Base-by-base conservation (phyloP, 805 yeast species). In the Kodamaea lidongshanica region DNA sequence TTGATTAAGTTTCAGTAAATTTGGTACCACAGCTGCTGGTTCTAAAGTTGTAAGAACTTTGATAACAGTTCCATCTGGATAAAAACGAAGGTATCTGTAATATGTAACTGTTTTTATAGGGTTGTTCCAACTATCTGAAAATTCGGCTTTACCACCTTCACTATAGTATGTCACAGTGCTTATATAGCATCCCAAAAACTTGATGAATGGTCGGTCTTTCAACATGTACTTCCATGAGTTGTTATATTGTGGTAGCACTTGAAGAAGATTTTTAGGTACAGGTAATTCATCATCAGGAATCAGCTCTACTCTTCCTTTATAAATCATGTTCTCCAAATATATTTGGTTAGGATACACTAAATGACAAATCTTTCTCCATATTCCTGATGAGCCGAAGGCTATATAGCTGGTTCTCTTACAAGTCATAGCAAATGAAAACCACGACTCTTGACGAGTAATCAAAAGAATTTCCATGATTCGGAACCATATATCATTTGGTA, bases 21-120 rank as follows among this genome's bases (percentile, higher is more conserved):
- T 59, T 3, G 79, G 79, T 2, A 88, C 78, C 1, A 87, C 77
- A 24, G 58, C 52, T 2, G 54, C 50, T 0, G 97, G 97, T 44
- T 83, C 89, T 32, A 74, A 65, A 3, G 80, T 70, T 0, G 94
- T 73, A 16, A 85, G 66, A 16, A 83, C 66, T 47, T 81, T 74
- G 24, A 83, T 57, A 37, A 85, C 80, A 1, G 70, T 60, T 0
- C 97, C 96, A 46, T 82, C 81, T 0, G 79, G 78, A 50, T 69
- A 82, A 47, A 89, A 87, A 39, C 96, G 65, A 19, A 79, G 56
- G 52, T 87, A 92, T 39, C 98, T 62, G 50, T 85, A 89, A 49
- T 89, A 89, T 0, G 96, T 84, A 23, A 89, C 82, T 50, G 86
- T 75, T 42, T 84, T 75, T 12, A 83, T 73, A 2, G 96, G 96